Percentiles rank a stretch among this genome's conserved stretches.
phyloP scores from a whole-genome alignment of 2,329 filamentous ascomycete genomes.

The Cladophialophora bantiana region DNA sequence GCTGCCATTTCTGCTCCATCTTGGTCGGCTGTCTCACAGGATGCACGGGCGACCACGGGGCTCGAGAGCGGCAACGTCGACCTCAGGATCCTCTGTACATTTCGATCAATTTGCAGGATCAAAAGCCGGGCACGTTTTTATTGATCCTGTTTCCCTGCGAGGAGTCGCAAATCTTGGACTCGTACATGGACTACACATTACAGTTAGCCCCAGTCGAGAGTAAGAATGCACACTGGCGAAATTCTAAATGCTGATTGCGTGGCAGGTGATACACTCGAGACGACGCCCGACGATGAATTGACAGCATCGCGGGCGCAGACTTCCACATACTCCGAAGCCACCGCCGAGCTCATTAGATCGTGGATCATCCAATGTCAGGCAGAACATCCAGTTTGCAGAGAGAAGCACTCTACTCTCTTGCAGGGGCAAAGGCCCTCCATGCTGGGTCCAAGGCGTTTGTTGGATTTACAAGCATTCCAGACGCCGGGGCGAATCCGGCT shows the following conservation, averaged over 20 bases:
- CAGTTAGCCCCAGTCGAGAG: no score
- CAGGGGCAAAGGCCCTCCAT: background rate
- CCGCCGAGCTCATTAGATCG: conserved; percentile 8
- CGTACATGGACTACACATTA: background rate
- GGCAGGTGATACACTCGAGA: background rate
- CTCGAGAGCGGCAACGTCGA: background rate
- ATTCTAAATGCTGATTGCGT: background rate
- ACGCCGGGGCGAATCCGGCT: background rate
- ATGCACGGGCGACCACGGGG: conserved; percentile 7
- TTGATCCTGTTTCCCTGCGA: conserved; percentile 3
- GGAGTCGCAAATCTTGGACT: conserved; percentile 1
- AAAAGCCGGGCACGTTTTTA: background rate
- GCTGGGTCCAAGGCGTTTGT: background rate
- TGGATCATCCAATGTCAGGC: background rate
- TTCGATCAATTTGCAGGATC: background rate
- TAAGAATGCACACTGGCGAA: no score
- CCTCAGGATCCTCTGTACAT: background rate
- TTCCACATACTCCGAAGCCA: background rate
- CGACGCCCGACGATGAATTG: background rate
- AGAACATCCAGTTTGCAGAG: background rate
- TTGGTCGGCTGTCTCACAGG: background rate
- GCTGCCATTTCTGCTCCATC: conserved; percentile 6
- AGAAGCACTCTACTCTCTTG: background rate
- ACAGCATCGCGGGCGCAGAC: background rate
- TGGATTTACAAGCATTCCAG: background rate